Percentiles rank a stretch among this genome's conserved stretches.
Conservation (phyloP, 2,329 filamentous ascomycete species). For the Pseudopithomyces maydicus region DNA sequence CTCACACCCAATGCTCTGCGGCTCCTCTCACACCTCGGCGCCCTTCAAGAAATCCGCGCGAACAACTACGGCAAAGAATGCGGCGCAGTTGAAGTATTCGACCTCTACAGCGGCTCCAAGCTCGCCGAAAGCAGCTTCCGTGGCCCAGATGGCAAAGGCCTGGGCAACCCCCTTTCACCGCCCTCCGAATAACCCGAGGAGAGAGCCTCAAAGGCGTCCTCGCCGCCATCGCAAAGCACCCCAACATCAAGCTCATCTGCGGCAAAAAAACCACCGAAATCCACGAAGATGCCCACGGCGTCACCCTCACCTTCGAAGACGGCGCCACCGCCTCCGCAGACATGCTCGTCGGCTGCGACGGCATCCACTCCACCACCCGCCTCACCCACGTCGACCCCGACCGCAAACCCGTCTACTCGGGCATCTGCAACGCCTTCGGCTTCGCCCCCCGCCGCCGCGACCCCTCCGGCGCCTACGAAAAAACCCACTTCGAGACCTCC, state of each 20-base stretch:
- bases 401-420: slow-evolving; percentile 49
- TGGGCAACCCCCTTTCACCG: slow-evolving; percentile 53
- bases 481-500: slow-evolving; percentile 47
- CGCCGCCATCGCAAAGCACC: slow-evolving; percentile 45
- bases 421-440: slow-evolving; percentile 54
- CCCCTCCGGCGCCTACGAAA: slow-evolving; percentile 29
- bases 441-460: slow-evolving; percentile 45
- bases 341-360: slow-evolving; percentile 61
- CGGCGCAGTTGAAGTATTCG: slow-evolving; percentile 52
- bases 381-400: slow-evolving; percentile 52
- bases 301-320: slow-evolving; percentile 53
- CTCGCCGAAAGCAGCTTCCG: slow-evolving; percentile 50
- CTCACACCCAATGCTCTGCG: slow-evolving; percentile 66
- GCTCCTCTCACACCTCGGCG: slow-evolving; percentile 55
- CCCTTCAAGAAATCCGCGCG: slow-evolving; percentile 52
- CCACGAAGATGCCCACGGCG: slow-evolving; percentile 46
- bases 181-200: slow-evolving; percentile 51
- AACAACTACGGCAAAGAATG: slow-evolving; percentile 49
- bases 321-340: slow-evolving; percentile 53
- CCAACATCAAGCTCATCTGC: slow-evolving; percentile 50
- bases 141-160: slow-evolving; percentile 49
- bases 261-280: slow-evolving; percentile 51
- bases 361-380: slow-evolving; percentile 53
- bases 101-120: slow-evolving; percentile 48
- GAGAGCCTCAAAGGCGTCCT: slow-evolving; percentile 51